Conservation (phyloP, 1,284 basidiomycete genomes). For the Sporisorium sorghi region DNA sequence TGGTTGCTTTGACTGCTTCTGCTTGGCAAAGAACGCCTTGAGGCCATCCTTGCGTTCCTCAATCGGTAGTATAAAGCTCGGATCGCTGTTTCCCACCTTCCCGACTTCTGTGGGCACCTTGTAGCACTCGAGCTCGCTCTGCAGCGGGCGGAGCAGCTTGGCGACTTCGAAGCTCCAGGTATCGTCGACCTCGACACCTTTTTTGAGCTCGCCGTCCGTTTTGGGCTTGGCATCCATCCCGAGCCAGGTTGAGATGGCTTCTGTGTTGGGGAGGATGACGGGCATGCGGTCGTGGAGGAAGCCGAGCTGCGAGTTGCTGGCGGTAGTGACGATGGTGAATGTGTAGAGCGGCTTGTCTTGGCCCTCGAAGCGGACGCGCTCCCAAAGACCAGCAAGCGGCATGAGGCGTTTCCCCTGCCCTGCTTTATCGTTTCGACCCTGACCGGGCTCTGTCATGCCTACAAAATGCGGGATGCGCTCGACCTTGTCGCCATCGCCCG, state of each 20-base stretch:
- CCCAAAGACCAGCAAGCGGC: constrained; percentile 89
- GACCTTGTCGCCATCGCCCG: constrained; percentile 29
- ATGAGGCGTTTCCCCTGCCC: constrained; percentile 77
- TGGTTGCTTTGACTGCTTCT: constrained; percentile 17
- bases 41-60: constrained; percentile 86
- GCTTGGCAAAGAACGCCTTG: constrained; percentile 81
- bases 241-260: constrained; percentile 81
- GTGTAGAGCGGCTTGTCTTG: constrained; percentile 77
- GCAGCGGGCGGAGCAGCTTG: constrained; percentile 78
- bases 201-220: constrained; percentile 20
- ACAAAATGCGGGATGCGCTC: constrained; percentile 76
- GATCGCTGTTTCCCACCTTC: constrained; percentile 85
- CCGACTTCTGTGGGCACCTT: constrained; percentile 90
- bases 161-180: constrained; percentile 73
- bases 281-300: constrained; percentile 87
- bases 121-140: constrained; percentile 79
- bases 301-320: constrained; percentile 68
- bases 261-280: constrained; percentile 78
- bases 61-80: constrained; percentile 84
- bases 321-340: constrained; percentile 89
- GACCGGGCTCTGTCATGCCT: constrained; percentile 77
- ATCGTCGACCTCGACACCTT: constrained; percentile 30
- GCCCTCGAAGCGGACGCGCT: constrained; percentile 76
- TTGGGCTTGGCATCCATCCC: constrained; percentile 72
- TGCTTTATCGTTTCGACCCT: constrained; percentile 76